phyloP scores from a whole-genome alignment of 2,329 filamentous ascomycete genomes.

The Penicillium sp. region DNA sequence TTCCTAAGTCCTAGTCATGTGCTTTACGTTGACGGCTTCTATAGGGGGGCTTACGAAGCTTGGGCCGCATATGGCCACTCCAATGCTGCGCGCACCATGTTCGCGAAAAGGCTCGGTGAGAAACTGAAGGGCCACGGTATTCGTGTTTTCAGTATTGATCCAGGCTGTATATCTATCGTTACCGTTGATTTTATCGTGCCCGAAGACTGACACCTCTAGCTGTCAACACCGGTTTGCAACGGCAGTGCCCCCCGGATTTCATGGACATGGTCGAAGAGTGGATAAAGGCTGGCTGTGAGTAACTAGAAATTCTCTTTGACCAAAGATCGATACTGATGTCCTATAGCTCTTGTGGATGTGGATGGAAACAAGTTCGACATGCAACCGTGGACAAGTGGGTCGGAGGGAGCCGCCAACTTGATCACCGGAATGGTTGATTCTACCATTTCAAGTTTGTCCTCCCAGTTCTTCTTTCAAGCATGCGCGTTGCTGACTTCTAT shows the following conservation, averaged over 20 bases:
- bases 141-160: slow-evolving; percentile 46
- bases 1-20: too few species aligned
- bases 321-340: neutral
- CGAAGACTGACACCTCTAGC: slow-evolving; percentile 9
- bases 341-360: slow-evolving; percentile 12
- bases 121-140: slow-evolving; percentile 37
- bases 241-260: slow-evolving; percentile 14
- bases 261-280: slow-evolving; percentile 7
- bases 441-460: slow-evolving; percentile 22
- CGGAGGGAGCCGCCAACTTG: slow-evolving; percentile 26
- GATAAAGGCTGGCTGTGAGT: slow-evolving; percentile 14
- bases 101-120: slow-evolving; percentile 45
- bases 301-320: neutral
- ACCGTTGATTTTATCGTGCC: neutral
- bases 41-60: slow-evolving; percentile 41
- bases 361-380: slow-evolving; percentile 20
- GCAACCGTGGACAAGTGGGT: slow-evolving; percentile 21
- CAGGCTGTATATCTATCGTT: slow-evolving; percentile 33
- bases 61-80: slow-evolving; percentile 55
- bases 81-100: slow-evolving; percentile 56
- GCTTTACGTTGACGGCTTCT: neutral
- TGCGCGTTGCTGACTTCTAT: neutral
- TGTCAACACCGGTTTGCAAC: slow-evolving; percentile 15
- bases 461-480: accelerated
- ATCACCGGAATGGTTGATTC: slow-evolving; percentile 30